These are phyloP conservation scores for Aureobasidium vineae DNA, from an alignment of 2,329 filamentous ascomycete species.

Conservation along the genomic window DNA sequence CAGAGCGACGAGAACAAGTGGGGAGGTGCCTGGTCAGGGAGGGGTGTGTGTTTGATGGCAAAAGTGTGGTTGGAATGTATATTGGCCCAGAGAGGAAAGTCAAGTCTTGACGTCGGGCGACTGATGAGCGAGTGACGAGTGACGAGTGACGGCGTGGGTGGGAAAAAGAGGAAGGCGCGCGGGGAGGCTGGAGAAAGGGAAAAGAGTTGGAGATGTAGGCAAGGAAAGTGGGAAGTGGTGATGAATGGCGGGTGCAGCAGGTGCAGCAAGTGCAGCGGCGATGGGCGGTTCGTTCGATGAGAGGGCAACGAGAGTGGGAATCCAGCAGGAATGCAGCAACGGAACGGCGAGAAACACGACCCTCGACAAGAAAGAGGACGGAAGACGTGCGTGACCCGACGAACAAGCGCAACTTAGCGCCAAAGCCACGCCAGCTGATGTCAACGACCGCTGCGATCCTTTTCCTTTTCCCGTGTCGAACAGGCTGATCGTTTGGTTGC, in stretches of 20 bases:
- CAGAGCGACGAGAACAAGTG: constrained; percentile 14
- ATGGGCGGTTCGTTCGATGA: constrained; percentile 11
- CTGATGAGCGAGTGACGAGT: constrained; percentile 23
- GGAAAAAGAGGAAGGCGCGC: constrained; percentile 9
- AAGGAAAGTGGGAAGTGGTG: constrained; percentile 19
- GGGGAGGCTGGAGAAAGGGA: constrained; percentile 13
- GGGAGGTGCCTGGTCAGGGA: neutral
- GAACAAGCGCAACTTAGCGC: constrained; percentile 25
- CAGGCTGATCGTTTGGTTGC: neutral
- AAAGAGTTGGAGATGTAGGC: constrained; percentile 10
- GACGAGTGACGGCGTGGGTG: neutral
- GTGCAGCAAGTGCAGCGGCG: constrained; percentile 7
- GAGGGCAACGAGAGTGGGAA: constrained; percentile 17
- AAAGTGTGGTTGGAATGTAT: constrained; percentile 22
- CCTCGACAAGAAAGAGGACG: constrained; percentile 6
- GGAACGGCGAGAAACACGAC: constrained; percentile 17
- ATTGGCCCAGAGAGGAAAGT: neutral
- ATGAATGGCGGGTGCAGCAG: neutral
- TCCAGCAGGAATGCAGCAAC: neutral
- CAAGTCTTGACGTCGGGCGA: constrained; percentile 20
- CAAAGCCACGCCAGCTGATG: constrained; percentile 27
- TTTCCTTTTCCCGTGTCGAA: neutral
- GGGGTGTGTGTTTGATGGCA: neutral
- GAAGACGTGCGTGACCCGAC: constrained; percentile 19
- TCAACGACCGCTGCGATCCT: constrained; percentile 18